Base-by-base conservation (phyloP, 106 monocot species). In the Acorus calamus region DNA sequence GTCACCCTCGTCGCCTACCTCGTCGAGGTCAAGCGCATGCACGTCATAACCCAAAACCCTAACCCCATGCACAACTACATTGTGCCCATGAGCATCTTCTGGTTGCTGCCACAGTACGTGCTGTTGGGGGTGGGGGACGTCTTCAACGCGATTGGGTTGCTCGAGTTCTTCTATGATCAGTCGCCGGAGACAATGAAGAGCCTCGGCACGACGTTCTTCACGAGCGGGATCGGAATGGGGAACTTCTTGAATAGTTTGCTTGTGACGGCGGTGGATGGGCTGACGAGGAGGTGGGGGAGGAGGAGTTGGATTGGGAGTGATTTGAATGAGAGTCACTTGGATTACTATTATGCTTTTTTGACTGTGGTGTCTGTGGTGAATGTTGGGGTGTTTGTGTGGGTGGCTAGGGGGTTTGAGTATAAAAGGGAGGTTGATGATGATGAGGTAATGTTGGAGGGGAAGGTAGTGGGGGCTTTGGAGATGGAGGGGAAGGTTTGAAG, bases 81-180 rank as follows among this genome's bases (percentile, higher is more conserved):
- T 1, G 71, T 91, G 2, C 91, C 86, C 5, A 84, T 91, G 86
- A 86, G 76, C 79, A 91, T 86, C 12, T 70, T 92, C 57, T 84
- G 81, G 84, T 66, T 92, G 5, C 48, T 92, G 52, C 91, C 87
- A 0, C 91, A 92, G 69, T 92, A 84, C 62, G 46, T 77, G 2
- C 65, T 92, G 46, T 53, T 87, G 10, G 92, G 92, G 10, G 3
- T 92, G 5, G 79, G 79, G 44, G 92, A 92, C 61, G 86, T 81
- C 50, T 86, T 86, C 71, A 69, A 7, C 28, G 57, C 83, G 6
- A 67, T 92, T 1, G 92, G 84, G 0, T 6, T 84, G 44, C 68
- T 87, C 41, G 84, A 92, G 51, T 87, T 92, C 70, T 92, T 92
- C 84, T 92, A 92, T 52, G 92, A 92, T 52, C 92, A 92, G 66